Conservation (phyloP, 495 filamentous ascomycete genomes). For the Penicillium desertorum region DNA sequence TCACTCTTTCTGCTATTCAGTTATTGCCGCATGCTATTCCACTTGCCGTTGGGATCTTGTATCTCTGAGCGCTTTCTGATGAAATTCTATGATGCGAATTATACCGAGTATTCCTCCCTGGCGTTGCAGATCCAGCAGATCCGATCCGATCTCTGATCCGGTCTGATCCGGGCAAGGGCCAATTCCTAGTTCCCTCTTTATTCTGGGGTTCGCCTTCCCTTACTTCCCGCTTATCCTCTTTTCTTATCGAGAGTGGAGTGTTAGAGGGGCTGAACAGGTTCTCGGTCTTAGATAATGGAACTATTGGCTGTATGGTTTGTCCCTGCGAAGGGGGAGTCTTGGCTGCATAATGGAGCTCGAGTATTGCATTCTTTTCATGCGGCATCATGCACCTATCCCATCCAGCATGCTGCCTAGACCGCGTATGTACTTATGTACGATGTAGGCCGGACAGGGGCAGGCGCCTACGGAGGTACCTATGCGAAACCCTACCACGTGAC, state of each 20-base stretch:
- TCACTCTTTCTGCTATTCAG: conserved; percentile 32
- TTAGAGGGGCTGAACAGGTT: not conserved
- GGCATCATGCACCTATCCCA: conserved; percentile 5
- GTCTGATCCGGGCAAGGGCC: not conserved
- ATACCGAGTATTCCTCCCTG: not conserved
- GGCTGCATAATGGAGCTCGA: conserved; percentile 8
- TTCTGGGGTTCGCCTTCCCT: not conserved
- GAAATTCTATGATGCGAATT: conserved; percentile 9
- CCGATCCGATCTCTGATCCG: not conserved
- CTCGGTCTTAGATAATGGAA: not conserved
- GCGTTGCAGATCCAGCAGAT: not conserved
- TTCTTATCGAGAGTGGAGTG: not conserved
- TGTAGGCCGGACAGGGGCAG: not conserved
- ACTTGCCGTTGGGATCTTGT: conserved; percentile 5
- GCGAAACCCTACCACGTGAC: conserved; percentile 8
- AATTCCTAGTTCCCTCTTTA: not conserved
- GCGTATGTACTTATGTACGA: not conserved
- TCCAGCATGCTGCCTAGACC: not conserved
- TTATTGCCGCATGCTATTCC: conserved; percentile 19
- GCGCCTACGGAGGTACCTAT: not conserved
- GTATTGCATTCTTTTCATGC: conserved; percentile 6
- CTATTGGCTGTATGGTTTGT: not conserved
- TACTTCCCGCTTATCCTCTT: not conserved
- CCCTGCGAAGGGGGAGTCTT: conserved; percentile 6
- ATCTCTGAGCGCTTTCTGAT: conserved; percentile 19